Conservation (phyloP, 768 basidiomycete species). For the Butyriboletus loyo region DNA sequence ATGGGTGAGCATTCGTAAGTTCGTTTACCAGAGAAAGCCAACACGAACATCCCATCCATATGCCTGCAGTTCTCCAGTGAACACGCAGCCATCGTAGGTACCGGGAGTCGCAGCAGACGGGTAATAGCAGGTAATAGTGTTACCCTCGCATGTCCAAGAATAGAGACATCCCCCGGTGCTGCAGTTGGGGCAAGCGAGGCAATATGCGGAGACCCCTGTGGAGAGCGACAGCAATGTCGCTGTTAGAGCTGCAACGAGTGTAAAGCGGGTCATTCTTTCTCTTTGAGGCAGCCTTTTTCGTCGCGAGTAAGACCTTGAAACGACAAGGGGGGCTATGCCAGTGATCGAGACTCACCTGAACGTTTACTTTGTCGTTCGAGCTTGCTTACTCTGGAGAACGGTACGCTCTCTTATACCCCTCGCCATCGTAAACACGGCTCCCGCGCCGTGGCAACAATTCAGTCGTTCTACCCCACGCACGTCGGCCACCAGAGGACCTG, state of each 20-base stretch:
- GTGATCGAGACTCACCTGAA: not conserved
- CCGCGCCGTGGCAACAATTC: not conserved
- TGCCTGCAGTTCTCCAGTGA: not conserved
- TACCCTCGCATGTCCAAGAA: conserved; percentile 4
- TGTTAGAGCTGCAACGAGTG: not conserved
- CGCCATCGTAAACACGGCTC: not conserved
- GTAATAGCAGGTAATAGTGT: conserved; percentile 3
- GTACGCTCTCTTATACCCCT: not conserved
- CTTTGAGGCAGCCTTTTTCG: not conserved
- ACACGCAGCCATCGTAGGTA: not conserved
- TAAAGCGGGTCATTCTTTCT: not conserved
- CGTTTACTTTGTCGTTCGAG: not conserved
- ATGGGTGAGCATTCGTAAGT: not conserved
- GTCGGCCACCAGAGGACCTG: not conserved
- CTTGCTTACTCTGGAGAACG: not conserved
- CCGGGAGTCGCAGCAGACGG: not conserved
- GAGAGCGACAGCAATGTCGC: not conserved
- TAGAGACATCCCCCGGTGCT: not conserved
- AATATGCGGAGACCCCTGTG: not conserved
- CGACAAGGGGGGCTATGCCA: not conserved
- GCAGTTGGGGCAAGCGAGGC: conserved; percentile 4
- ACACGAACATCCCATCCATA: not conserved
- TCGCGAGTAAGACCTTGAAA: not conserved
- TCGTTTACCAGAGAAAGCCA: not conserved
- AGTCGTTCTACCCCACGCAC: not conserved